Evolutionary conservation across 2,329 filamentous ascomycete species (phyloP).

Genomic region (Polychaeton citri): DNA sequence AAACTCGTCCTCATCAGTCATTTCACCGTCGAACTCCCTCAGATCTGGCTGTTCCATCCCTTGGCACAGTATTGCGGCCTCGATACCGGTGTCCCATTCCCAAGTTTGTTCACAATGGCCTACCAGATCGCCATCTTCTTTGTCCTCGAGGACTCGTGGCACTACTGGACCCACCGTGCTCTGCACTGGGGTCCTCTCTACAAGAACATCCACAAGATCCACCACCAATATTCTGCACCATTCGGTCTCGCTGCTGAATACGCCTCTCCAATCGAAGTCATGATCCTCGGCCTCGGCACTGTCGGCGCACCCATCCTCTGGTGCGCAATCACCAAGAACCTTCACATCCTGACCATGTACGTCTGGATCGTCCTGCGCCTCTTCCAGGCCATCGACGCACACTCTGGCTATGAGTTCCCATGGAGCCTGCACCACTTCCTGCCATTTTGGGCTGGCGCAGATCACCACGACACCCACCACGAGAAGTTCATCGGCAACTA

Average conservation of each 20-base stretch:
- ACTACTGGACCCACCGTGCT: conserved; percentile 89
- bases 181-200: conserved; percentile 94
- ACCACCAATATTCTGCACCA: conserved; percentile 96
- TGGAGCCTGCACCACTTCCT: conserved; percentile 93
- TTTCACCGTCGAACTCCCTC: conserved; percentile 94
- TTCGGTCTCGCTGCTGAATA: conserved; percentile 96
- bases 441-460: conserved; percentile 93
- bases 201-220: conserved; percentile 95
- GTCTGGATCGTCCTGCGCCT: conserved; percentile 84
- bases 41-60: conserved; percentile 99
- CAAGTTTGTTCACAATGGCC: conserved; percentile 69
- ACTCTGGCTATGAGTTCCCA: conserved; percentile 96
- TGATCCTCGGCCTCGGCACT: conserved; percentile 80
- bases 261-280: conserved; percentile 91
- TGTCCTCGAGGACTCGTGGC: conserved; percentile 91
- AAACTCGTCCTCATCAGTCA: conserved; percentile 85
- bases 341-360: conserved; percentile 98
- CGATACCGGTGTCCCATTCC: conserved; percentile 79
- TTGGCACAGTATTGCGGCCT: conserved; percentile 88
- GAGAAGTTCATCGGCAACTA: conserved; percentile 99
- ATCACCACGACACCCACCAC: conserved; percentile 94
- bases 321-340: conserved; percentile 67
- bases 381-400: conserved; percentile 95
- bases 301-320: conserved; percentile 73
- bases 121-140: conserved; percentile 91